Evolutionary conservation across 768 basidiomycete genomes (phyloP).

Genomic region (Coprinopsis marcescibilis): DNA sequence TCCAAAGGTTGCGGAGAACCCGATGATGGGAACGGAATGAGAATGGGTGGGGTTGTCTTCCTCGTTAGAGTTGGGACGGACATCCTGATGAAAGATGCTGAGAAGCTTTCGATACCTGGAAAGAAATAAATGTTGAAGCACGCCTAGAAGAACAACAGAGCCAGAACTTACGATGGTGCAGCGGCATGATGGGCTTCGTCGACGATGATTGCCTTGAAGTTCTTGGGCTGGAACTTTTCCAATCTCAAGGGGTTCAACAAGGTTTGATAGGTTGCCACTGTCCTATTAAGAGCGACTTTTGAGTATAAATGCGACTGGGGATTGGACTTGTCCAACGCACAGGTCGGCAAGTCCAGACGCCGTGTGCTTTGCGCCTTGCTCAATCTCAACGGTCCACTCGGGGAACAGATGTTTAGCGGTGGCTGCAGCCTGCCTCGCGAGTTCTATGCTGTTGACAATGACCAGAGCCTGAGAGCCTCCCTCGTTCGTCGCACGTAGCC

Average conservation of each 20-base stretch:
- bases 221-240: conserved; percentile 65
- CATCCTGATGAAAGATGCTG: conserved; percentile 72
- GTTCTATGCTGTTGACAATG: conserved; percentile 85
- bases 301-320: not conserved
- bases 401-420: conserved; percentile 67
- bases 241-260: conserved; percentile 58
- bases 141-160: not conserved
- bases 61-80: conserved; percentile 46
- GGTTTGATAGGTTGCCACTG: conserved; percentile 88
- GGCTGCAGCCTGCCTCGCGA: conserved; percentile 79
- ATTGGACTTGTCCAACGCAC: conserved; percentile 36
- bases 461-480: conserved; percentile 61
- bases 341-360: conserved; percentile 83
- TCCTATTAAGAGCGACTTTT: conserved; percentile 33
- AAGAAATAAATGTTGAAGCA: not conserved
- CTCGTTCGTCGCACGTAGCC: conserved; percentile 46
- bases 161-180: conserved; percentile 69
- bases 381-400: conserved; percentile 80
- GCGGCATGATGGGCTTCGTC: conserved; percentile 97
- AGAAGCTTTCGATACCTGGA: conserved; percentile 72
- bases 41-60: conserved; percentile 30
- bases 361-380: conserved; percentile 72
- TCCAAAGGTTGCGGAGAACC: conserved; percentile 93
- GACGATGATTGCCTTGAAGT: conserved; percentile 71
- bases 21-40: conserved; percentile 74